These are phyloP conservation scores for Striga asiatica DNA, from an alignment of 257 asterid genomes.

Conservation along the genomic window DNA sequence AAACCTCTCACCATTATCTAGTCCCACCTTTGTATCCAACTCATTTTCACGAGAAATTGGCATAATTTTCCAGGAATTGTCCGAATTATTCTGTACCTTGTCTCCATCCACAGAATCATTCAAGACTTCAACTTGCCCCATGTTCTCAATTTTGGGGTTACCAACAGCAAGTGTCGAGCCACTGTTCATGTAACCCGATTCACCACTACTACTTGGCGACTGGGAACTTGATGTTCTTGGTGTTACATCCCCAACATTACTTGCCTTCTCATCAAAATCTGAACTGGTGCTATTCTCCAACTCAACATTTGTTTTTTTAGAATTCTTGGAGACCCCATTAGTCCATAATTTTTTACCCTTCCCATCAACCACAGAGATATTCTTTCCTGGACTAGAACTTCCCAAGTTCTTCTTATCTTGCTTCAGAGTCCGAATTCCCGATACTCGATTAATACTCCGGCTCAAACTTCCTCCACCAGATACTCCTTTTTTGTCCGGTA, in stretches of 20 bases:
- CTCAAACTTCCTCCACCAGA: slow-evolving; percentile 20
- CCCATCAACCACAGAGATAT: slow-evolving; percentile 25
- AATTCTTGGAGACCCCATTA: slow-evolving; percentile 34
- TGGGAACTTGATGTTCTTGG: slow-evolving; percentile 35
- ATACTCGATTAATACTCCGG: slow-evolving; percentile 31
- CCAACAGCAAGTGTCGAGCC: slow-evolving; percentile 15
- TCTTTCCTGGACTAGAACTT: slow-evolving; percentile 31
- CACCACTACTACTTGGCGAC: slow-evolving; percentile 34
- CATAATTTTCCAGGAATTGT: slow-evolving; percentile 13
- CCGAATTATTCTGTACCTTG: slow-evolving; percentile 19
- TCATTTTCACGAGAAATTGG: slow-evolving; percentile 28
- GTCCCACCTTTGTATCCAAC: slow-evolving; percentile 25
- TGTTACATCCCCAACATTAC: slow-evolving; percentile 28
- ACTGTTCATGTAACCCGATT: slow-evolving; percentile 23
- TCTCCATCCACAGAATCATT: slow-evolving; percentile 29
- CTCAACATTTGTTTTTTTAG: slow-evolving; percentile 31
- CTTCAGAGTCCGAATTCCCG: slow-evolving; percentile 26
- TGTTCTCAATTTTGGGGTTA: slow-evolving; percentile 17
- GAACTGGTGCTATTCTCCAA: slow-evolving; percentile 33
- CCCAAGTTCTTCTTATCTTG: slow-evolving; percentile 40
- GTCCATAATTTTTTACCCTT: slow-evolving; percentile 32
- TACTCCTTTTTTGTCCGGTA: slow-evolving; percentile 40
- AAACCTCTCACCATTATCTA: slow-evolving; percentile 24
- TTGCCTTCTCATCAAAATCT: slow-evolving; percentile 33
- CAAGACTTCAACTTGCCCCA: slow-evolving; percentile 23